Conservation (phyloP, 2,329 filamentous ascomycete genomes). For the Apiospora phragmitis region DNA sequence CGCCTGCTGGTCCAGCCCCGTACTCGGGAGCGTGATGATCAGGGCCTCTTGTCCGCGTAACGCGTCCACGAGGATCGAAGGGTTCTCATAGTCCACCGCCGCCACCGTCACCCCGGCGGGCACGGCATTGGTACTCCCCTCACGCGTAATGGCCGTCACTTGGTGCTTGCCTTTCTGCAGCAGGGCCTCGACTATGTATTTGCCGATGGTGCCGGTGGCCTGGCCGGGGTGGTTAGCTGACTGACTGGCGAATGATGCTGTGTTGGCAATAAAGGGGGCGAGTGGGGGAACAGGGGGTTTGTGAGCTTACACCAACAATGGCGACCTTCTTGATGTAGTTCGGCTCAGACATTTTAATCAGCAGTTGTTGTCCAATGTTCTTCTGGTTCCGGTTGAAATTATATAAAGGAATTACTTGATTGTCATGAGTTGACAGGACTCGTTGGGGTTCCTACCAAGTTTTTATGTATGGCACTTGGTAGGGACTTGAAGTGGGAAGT, state of each 20-base stretch:
- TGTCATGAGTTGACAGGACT: too few relatives aligned
- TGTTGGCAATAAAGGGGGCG: conserved; percentile 2
- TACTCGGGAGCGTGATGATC: conserved; percentile 50
- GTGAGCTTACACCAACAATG: conserved; percentile 46
- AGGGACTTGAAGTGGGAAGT: too few relatives aligned
- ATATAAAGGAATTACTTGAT: too few relatives aligned
- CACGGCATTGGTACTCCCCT: conserved; percentile 39
- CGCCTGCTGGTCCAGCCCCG: conserved; percentile 39
- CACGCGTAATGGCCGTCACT: conserved; percentile 53
- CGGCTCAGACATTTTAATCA: neutral
- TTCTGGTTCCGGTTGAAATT: neutral
- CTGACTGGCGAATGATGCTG: neutral
- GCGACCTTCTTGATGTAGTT: conserved; percentile 46
- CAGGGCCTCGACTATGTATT: conserved; percentile 39
- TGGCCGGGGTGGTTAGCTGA: conserved; percentile 20
- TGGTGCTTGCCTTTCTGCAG: conserved; percentile 48
- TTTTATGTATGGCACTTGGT: too few relatives aligned
- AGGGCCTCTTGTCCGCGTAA: conserved; percentile 56
- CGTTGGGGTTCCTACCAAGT: too few relatives aligned
- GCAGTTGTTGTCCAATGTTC: neutral
- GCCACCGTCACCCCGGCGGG: conserved; percentile 44
- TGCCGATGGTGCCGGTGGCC: conserved; percentile 45
- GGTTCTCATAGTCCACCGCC: conserved; percentile 45
- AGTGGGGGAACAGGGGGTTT: neutral
- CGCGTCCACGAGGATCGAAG: conserved; percentile 45